Base-by-base conservation (phyloP, 805 yeast genomes). In the Spathaspora arborariae region DNA sequence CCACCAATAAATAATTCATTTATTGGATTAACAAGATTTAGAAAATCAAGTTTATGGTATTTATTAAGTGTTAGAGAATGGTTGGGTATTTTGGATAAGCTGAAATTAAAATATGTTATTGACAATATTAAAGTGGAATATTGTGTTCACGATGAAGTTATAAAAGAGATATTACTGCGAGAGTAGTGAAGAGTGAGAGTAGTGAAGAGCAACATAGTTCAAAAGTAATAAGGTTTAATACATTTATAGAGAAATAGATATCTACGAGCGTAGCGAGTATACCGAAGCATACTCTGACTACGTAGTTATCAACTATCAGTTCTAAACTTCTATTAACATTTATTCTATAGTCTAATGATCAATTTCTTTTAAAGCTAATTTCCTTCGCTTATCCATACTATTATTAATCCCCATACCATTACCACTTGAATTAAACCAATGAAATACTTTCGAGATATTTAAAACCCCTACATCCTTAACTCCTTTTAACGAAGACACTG, bases 11-110 rank as follows among this genome's bases (percentile, higher is more conserved):
- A 73, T 44, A 65, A 70, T 4, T 67, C 72, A 0, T 59, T 76
- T 33, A 83, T 54, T 20, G 75, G 92, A 0, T 61, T 80, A 18
- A 79, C 85, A 2, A 70, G 96, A 48, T 65, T 65, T 44, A 75
- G 97, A 45, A 89, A 89, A 59, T 80, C 90, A 1, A 80, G 88
- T 0, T 72, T 91, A 22, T 90, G 96, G 88, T 75, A 77, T 53
- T 60, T 90, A 21, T 60, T 90, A 21, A 83, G 96, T 0, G 84
- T 89, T 5, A 78, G 78, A 46, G 87, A 85, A 58, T 82, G 96
- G 85, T 47, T 62, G 11, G 48, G 51, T 13, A 30, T 30, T 5
- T 30, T 30, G 35, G 35, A 30, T 30, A 30, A 13, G n/a, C 35
- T 30, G 35, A 30, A 30, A 16, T 30, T 30, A 13, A 30, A 8